Conservation (phyloP, 2,329 filamentous ascomycete genomes). For the Simplicillium aogashimaense region DNA sequence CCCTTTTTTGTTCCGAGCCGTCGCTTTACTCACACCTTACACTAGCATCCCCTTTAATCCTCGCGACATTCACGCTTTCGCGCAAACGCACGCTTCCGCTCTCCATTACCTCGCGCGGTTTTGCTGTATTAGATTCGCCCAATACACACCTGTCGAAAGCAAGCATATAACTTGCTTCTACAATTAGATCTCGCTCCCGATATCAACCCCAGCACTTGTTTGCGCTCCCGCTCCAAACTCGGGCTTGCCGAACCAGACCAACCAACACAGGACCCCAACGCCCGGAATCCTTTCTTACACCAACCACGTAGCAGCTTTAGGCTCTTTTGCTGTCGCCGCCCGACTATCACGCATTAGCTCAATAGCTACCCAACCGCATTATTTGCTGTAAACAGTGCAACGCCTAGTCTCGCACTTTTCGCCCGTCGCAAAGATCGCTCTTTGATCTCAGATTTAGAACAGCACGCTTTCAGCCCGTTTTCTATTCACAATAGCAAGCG, state of each 20-base stretch:
- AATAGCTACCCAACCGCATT: background rate
- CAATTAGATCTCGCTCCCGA: no score
- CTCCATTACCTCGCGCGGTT: background rate
- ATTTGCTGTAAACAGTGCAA: slow-evolving; percentile 1
- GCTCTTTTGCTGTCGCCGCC: no score
- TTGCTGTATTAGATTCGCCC: no score
- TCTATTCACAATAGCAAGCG: slow-evolving; percentile 1
- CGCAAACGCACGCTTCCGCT: background rate
- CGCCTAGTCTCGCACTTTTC: background rate
- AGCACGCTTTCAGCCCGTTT: slow-evolving; percentile 4
- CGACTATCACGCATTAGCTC: no score
- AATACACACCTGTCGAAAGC: background rate
- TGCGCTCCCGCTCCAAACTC: background rate
- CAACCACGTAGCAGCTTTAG: no score
- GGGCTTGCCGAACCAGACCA: no score
- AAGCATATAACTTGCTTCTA: background rate
- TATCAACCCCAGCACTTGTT: background rate
- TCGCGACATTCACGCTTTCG: slow-evolving; percentile 3
- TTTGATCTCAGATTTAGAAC: background rate
- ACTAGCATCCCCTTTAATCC: slow-evolving; percentile 7
- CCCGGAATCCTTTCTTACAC: no score
- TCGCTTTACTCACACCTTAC: background rate
- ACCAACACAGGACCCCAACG: no score
- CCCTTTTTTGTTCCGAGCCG: background rate
- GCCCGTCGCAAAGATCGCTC: background rate